These are phyloP conservation scores for Gracilaria vermiculophylla DNA, from an alignment of 23 red algal genomes.

Conservation along the genomic window DNA sequence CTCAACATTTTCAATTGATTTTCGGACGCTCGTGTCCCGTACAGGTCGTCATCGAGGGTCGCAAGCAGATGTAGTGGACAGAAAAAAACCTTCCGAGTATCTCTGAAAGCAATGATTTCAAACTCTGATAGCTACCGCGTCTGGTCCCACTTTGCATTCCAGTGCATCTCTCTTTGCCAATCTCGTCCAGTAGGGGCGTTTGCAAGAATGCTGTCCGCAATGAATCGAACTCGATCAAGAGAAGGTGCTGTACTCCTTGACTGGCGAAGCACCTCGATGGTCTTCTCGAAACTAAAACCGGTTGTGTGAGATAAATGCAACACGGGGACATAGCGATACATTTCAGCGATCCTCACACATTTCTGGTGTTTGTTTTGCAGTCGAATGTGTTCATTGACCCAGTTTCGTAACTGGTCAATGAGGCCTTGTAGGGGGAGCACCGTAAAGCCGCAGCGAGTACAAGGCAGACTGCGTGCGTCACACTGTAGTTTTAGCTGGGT, in stretches of 20 bases:
- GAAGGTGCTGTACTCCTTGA: neutral
- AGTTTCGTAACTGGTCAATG: too few species aligned
- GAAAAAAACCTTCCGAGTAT: conserved; percentile 21
- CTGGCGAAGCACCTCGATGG: neutral
- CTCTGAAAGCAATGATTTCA: conserved; percentile 25
- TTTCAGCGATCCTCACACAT: too few species aligned
- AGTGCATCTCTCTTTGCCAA: neutral
- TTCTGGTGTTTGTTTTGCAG: too few species aligned
- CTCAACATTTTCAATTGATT: conserved; percentile 47
- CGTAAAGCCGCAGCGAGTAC: too few species aligned
- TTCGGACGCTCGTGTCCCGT: conserved; percentile 21
- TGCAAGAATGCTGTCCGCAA: conserved; percentile 1
- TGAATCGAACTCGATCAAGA: conserved; percentile 2
- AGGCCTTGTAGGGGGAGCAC: too few species aligned
- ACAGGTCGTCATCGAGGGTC: conserved; percentile 25
- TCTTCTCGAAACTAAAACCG: conserved; percentile 4
- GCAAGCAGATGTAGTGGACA: neutral
- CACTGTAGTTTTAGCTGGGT: too few species aligned
- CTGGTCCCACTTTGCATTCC: conserved; percentile 2
- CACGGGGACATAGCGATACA: conserved; percentile 5
- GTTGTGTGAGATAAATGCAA: conserved; percentile 14
- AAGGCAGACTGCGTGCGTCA: too few species aligned
- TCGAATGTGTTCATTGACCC: too few species aligned
- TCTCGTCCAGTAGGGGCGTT: neutral
- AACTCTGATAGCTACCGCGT: conserved; percentile 23